phyloP scores from a whole-genome alignment of 1,139 yeast species.

The Nakaseomyces uthaithaninus region DNA sequence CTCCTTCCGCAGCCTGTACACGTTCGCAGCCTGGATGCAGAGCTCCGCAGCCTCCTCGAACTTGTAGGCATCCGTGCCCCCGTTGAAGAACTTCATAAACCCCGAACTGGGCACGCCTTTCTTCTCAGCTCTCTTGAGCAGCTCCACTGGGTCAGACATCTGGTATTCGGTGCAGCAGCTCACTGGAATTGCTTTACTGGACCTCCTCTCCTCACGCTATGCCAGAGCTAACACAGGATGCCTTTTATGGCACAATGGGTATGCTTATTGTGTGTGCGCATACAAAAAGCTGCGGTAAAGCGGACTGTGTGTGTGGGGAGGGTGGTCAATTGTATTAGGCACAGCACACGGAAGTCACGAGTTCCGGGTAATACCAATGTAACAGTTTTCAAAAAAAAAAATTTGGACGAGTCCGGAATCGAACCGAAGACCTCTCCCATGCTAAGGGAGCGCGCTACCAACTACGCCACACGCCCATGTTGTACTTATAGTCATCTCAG shows the following conservation, averaged over 20 bases:
- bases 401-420: conserved; percentile 80
- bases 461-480: conserved; percentile 82
- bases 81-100: conserved; percentile 55
- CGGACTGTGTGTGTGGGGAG: too few species aligned
- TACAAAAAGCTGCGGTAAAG: too few species aligned
- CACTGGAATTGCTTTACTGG: too few species aligned
- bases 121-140: conserved; percentile 49
- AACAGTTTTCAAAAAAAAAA: conserved; percentile 16
- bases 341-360: too few species aligned
- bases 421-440: conserved; percentile 88
- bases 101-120: conserved; percentile 68
- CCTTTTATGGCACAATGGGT: too few species aligned
- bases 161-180: too few species aligned
- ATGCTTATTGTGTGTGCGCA: too few species aligned
- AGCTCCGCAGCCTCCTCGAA: conserved; percentile 89
- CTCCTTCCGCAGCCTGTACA: conserved; percentile 69
- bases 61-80: conserved; percentile 57
- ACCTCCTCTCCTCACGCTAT: too few species aligned
- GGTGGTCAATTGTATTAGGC: too few species aligned
- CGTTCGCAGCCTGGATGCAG: conserved; percentile 84
- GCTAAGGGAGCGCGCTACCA: conserved; percentile 91
- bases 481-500: not conserved
- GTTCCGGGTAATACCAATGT: too few species aligned
- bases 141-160: conserved; percentile 27
- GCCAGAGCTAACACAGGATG: too few species aligned